A percentile compares a stretch with the other conserved stretches of the same genome.
These are phyloP conservation scores for Cryptococcus sp. DNA, from an alignment of 1,284 basidiomycete genomes.

Conservation along the genomic window DNA sequence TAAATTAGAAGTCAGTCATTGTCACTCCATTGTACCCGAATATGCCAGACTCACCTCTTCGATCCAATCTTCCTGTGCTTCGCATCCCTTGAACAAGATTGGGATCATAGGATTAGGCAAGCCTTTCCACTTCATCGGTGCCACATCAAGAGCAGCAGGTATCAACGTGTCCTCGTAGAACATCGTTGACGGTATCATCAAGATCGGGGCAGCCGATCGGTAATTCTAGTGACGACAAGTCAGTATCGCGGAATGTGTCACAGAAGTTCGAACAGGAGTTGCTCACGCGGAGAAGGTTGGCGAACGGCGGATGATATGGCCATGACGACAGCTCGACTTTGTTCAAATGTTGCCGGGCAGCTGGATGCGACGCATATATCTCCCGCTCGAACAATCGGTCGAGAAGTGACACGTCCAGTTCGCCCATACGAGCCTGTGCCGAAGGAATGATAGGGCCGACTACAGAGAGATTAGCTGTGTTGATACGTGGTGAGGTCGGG, in stretches of 20 bases:
- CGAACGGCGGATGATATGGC: conserved; percentile 11
- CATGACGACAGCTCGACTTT: neutral
- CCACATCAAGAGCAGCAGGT: conserved; percentile 35
- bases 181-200: conserved; percentile 50
- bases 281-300: conserved; percentile 21
- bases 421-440: conserved; percentile 35
- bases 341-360: conserved; percentile 15
- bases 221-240: conserved; percentile 43
- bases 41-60: conserved; percentile 39
- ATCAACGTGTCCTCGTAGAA: conserved; percentile 53
- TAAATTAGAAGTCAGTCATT: neutral
- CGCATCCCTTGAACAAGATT: conserved; percentile 43
- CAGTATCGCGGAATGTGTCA: neutral
- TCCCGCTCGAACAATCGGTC: conserved; percentile 46
- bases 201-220: conserved; percentile 49
- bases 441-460: conserved; percentile 50
- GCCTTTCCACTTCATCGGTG: conserved; percentile 35
- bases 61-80: conserved; percentile 46
- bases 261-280: neutral
- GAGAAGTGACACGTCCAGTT: conserved; percentile 51
- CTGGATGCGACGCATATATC: conserved; percentile 38
- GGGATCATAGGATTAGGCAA: conserved; percentile 45
- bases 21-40: neutral
- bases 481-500: neutral
- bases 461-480: neutral